Conservation (phyloP, 768 basidiomycete genomes). For the Pholiota microspora region DNA sequence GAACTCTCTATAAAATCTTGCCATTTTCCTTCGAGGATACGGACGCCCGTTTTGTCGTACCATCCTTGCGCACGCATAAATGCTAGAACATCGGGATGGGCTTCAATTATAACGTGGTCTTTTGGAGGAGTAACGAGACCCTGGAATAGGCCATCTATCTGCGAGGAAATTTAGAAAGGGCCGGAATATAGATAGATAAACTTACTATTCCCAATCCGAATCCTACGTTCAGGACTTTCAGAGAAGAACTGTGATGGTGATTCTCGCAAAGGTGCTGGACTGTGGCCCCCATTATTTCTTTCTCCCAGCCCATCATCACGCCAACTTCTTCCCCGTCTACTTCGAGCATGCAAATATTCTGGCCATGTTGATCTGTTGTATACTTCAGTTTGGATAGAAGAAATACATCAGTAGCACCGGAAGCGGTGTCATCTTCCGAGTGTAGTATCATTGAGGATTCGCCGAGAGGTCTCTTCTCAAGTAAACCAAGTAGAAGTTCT, state of each 20-base stretch:
- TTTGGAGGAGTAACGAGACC: conserved; percentile 53
- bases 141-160: conserved; percentile 89
- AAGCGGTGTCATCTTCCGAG: conserved; percentile 51
- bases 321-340: conserved; percentile 77
- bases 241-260: conserved; percentile 45
- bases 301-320: conserved; percentile 99
- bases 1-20: conserved; percentile 75
- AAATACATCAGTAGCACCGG: conserved; percentile 66
- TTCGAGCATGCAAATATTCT: conserved; percentile 77
- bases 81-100: conserved; percentile 88
- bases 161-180: conserved; percentile 2
- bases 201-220: conserved; percentile 92
- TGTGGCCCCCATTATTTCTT: conserved; percentile 81
- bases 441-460: conserved; percentile 39
- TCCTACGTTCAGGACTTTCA: conserved; percentile 85
- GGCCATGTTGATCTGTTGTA: conserved; percentile 66
- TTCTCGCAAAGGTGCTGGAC: conserved; percentile 59
- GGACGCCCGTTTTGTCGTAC: conserved; percentile 74
- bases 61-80: conserved; percentile 78
- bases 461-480: conserved; percentile 47
- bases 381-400: conserved; percentile 70
- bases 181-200: conserved; percentile 8
- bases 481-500: conserved; percentile 72
- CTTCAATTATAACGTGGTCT: conserved; percentile 88
- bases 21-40: conserved; percentile 89